A percentile compares a stretch with the other conserved stretches of the same genome.
Conservation (phyloP, 1,139 yeast genomes). For the Zygosaccharomyces pseudobailii region DNA sequence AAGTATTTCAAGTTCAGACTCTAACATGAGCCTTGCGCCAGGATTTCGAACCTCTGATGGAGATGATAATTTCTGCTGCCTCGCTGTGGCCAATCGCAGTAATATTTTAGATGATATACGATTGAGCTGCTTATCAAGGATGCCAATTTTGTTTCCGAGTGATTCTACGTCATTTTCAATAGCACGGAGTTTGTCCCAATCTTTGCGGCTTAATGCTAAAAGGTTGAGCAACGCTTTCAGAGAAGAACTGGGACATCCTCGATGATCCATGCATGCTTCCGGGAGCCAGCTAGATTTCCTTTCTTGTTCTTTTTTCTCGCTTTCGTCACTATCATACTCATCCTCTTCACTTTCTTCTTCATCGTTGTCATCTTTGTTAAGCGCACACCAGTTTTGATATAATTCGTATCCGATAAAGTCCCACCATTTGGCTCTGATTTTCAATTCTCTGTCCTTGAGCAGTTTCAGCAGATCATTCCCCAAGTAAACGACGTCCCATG, state of each 20-base stretch:
- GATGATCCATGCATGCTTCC: conserved; percentile 11
- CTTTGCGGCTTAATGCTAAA: conserved; percentile 5
- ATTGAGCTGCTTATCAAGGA: not conserved
- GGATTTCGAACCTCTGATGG: not conserved
- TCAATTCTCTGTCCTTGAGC: conserved; percentile 37
- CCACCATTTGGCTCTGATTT: conserved; percentile 60
- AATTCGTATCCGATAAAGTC: conserved; percentile 46
- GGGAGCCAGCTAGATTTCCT: conserved; percentile 11
- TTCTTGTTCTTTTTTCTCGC: conserved; percentile 1
- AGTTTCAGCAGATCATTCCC: conserved; percentile 48
- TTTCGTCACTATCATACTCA: not conserved
- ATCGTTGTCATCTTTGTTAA: conserved; percentile 18
- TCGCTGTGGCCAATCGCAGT: not conserved
- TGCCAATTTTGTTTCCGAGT: not conserved
- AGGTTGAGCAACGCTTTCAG: conserved; percentile 9
- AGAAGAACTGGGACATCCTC: conserved; percentile 11
- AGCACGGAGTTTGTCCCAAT: conserved; percentile 7
- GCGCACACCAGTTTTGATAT: conserved; percentile 28
- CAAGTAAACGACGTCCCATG: conserved; percentile 53
- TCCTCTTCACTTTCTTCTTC: conserved; percentile 9
- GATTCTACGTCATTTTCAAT: conserved; percentile 4
- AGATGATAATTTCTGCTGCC: not conserved
- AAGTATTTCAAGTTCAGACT: conserved; percentile 6
- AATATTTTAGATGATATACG: not conserved
- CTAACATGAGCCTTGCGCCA: conserved; percentile 3